Evolutionary conservation across 2,329 filamentous ascomycete genomes (phyloP).

Genomic region (Colletotrichum sp.): DNA sequence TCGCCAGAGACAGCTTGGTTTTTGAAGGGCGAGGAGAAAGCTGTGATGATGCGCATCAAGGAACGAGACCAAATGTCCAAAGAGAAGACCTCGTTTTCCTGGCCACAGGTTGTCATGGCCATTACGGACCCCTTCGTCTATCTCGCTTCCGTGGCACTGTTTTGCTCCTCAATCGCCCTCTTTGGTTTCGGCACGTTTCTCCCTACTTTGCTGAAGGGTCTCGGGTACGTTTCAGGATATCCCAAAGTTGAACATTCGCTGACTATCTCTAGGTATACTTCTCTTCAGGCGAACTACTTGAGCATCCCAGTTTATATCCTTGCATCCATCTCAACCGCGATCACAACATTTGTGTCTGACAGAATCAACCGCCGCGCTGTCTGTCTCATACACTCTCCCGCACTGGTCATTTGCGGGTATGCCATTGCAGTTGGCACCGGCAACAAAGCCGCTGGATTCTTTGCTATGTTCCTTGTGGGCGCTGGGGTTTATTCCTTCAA

Average conservation of each 20-base stretch:
- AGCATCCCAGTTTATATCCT: constrained; percentile 24
- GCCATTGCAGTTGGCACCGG: constrained; percentile 34
- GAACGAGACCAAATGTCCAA: constrained; percentile 28
- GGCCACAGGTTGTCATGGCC: constrained; percentile 29
- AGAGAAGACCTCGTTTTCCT: constrained; percentile 30
- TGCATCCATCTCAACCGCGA: constrained; percentile 18
- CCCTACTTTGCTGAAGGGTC: background rate
- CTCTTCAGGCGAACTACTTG: constrained; percentile 23
- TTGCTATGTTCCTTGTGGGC: constrained; percentile 34
- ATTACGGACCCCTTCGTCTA: constrained; percentile 34
- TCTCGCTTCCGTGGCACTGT: constrained; percentile 29
- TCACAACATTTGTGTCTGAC: constrained; percentile 30
- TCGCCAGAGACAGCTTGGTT: constrained; percentile 50
- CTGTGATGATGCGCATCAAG: constrained; percentile 30
- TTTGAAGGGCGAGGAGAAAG: constrained; percentile 44
- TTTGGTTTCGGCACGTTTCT: constrained; percentile 35
- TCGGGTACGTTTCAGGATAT: background rate
- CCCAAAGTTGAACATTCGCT: background rate
- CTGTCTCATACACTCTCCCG: constrained; percentile 30
- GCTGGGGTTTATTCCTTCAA: background rate
- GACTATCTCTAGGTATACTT: background rate
- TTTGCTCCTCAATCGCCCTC: constrained; percentile 33
- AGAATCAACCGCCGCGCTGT: constrained; percentile 31
- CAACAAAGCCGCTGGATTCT: constrained; percentile 33
- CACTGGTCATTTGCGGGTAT: constrained; percentile 36